Evolutionary conservation across 768 basidiomycete genomes (phyloP), one percentile per base, ranked within the genome.

Genomic region (Trametes cubensis): DNA sequence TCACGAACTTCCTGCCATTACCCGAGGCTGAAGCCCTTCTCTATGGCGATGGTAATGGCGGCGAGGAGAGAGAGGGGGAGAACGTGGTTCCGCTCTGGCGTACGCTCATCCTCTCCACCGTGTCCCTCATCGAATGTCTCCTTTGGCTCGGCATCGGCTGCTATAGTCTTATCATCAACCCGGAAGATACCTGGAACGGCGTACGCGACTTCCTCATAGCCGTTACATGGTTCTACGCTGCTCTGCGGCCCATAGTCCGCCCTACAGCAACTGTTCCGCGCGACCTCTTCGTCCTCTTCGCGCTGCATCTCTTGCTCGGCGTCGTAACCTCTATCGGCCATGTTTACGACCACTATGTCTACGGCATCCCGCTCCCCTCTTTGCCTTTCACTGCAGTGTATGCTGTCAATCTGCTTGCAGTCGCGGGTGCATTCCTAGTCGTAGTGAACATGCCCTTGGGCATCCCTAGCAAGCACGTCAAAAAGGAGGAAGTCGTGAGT

Each of bases 191-290:
- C 1, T 80, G 80, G 76, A 65, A 58, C 15, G 78, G 73, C 18
- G 61, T 79, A 2, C 76, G 76, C 8, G 75, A 80, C 0, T 74
- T 88, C 51, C 69, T 88, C 30, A 67, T 83, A 26, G 83, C 85
- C 0, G 63, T 75, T 0, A 76, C 84, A 4, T 93, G 92, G 92
- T 71, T 89, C 41, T 92, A 90, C 66, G 84, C 87, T 1, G 72
- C 83, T n/a, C 66, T 80, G 23, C 83, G 85, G 46, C 84, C 87
- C 1, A 74, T 87, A 17, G 68, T 80, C 30, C 76, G 76, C 42
- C 84, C 86, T 0, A 75, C 77, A 6, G 73, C 82, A 0, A 92
- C 88, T 0, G 79, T 82, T 1, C 88, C 87, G 17, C 81, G 75
- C 65, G 89, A 89, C 67, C 73, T 92, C 18, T 83, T 92, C 70